Base-by-base conservation (phyloP, 1,139 yeast species). In the Pichia sp. region DNA sequence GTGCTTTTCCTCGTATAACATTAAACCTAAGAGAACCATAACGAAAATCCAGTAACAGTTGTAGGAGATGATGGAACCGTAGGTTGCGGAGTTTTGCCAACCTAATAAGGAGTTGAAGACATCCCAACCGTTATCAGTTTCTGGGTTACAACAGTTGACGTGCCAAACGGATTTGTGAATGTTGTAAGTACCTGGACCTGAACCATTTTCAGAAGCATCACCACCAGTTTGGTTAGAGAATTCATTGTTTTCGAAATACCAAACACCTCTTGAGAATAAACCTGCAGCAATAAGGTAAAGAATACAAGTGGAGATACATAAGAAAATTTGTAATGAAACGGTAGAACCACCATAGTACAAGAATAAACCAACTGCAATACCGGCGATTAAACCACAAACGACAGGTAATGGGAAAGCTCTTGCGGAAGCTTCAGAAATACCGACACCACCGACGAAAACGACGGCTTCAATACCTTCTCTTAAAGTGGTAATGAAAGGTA, bases 121-220 rank as follows among this genome's bases (percentile, higher is more conserved):
- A 79, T 86, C 94, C 96, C 96, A 90, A 70, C 94, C 94, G 53
- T 87, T 83, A 65, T 89, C 96, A 42, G 75, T 74, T 67, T 83
- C 87, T 33, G 96, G 95, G 69, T 88, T 89, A 71, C 96, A 90
- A 70, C 96, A 90, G 73, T 90, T 89, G 53, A 90, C 91, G 67
- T 90, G 97, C 89, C 96, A 90, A 17, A 90, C 96, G 9, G 88
- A 70, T 60, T 77, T 75, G 48, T 73, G 61, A 57, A 89, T 79
- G 66, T 90, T 84, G 67, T 90, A 90, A 37, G 96, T 83, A 62
- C 97, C 97, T 42, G 95, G 91, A 57, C 97, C 97, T 44, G 87
- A 79, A 57, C 97, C 96, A 58, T 75, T 71, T 70, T 90, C 97
- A 36, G 93, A 74, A 34, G 95, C 94, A 69, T 89, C 96, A 69